Percentiles rank a stretch among this genome's conserved stretches.
phyloP scores from a whole-genome alignment of 768 basidiomycete species.

The Xerocomus potaroensis region DNA sequence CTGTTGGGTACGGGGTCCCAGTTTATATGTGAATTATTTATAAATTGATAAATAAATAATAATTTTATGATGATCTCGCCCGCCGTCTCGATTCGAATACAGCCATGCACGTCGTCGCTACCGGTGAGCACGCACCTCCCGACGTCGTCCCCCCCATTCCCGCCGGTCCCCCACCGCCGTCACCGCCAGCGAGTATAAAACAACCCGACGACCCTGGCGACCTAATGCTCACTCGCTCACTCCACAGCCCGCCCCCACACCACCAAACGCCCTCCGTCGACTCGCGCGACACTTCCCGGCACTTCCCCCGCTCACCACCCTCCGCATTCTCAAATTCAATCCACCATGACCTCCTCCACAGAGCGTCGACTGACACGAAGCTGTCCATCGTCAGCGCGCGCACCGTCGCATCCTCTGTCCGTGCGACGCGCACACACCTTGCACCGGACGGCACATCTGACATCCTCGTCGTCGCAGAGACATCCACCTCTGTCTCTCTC shows the following conservation, averaged over 20 bases:
- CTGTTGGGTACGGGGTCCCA: too few species aligned
- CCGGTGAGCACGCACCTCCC: conserved; percentile 5
- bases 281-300: conserved; percentile 1
- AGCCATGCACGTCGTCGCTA: conserved; percentile 29
- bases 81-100: conserved; percentile 37
- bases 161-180: conserved; percentile 57
- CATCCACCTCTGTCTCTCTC: conserved; percentile 16
- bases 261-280: conserved; percentile 7
- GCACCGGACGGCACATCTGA: conserved; percentile 19
- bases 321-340: conserved; percentile 18
- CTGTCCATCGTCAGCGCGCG: conserved; percentile 29
- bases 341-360: conserved; percentile 35
- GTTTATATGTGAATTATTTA: neutral
- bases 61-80: conserved; percentile 1
- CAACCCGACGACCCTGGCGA: conserved; percentile 11
- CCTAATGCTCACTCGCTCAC: neutral
- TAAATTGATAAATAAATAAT: neutral
- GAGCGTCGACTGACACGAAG: conserved; percentile 51
- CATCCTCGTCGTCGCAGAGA: conserved; percentile 17
- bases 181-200: conserved; percentile 42
- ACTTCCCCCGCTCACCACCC: conserved; percentile 11
- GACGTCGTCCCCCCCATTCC: conserved; percentile 3
- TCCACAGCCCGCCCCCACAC: neutral
- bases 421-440: conserved; percentile 11
- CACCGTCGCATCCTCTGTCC: conserved; percentile 18